Evolutionary conservation across 2,329 filamentous ascomycete species (phyloP), one percentile per base, ranked within the genome.

Genomic region (Colletotrichum phormii): DNA sequence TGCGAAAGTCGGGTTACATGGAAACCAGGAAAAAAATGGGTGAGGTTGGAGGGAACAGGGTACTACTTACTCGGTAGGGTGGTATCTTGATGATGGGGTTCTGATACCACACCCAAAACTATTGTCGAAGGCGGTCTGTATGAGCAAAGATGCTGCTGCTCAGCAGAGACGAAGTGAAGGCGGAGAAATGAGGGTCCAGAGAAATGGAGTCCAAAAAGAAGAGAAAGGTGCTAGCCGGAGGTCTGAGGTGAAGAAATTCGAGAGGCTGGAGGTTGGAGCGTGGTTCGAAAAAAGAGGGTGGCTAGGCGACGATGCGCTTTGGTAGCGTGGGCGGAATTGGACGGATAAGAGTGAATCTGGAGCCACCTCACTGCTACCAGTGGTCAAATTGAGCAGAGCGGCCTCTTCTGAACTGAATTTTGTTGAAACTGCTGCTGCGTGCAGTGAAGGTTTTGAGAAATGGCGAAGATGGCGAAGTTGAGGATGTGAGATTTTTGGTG

Each of bases 11-110:
- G 54, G 60, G 70, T 61, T 35, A 42, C 65, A 64, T 51, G 70
- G 22, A 35, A 62, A 72, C 18, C 42, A 22, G 42, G 42, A 11
- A 29, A 57, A 70, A 49, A 70, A 59, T 64, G 31, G 70, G 60
- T 72, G 66, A 72, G 70, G 70, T 71, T 65, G 66, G 70, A 72
- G 60, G 65, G 65, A 70, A 64, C 65, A 72, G 65, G 70, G 65
- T 35, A 59, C 37, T 37, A 64, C 70, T 69, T 54, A 72, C 70
- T 46, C 33, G 60, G 65, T 60, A 69, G 60, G 70, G 66, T 72
- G 46, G 70, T 72, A 72, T 70, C 67, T 53, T 69, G 70, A 49
- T 54, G 42, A 72, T 29, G 70, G 60, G 49, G 70, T 49, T 31
- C 54, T 55, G 46, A 64, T 55, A 68, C 70, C 70, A 61, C 66